A percentile compares a stretch with the other conserved stretches of the same genome.
These are phyloP conservation scores for Hanseniaspora valbyensis DNA, from an alignment of 805 yeast species.

Conservation along the genomic window DNA sequence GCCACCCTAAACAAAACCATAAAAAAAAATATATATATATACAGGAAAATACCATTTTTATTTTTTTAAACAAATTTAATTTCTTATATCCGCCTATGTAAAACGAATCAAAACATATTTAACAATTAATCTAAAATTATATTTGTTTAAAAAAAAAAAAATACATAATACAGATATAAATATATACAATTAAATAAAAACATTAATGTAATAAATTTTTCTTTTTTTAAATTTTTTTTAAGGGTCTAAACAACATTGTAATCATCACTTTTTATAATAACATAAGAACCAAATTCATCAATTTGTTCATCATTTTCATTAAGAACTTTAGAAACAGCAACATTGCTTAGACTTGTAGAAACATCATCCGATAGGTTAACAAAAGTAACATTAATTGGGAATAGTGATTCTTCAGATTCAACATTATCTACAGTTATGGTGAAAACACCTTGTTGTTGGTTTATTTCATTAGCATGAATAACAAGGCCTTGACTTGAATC, in stretches of 20 bases:
- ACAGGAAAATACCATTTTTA: not conserved
- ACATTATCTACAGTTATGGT: conserved; percentile 61
- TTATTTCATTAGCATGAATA: conserved; percentile 49
- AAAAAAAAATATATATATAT: not conserved
- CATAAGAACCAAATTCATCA: conserved; percentile 31
- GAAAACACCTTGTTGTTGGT: conserved; percentile 54
- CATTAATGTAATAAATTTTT: too few relatives aligned
- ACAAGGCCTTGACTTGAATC: conserved; percentile 55
- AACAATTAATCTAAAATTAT: too few relatives aligned
- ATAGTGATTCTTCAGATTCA: conserved; percentile 67
- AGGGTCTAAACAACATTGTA: not conserved
- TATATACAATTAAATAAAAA: not conserved
- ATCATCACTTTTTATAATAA: conserved; percentile 2
- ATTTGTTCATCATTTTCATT: conserved; percentile 48
- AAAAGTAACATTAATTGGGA: conserved; percentile 76
- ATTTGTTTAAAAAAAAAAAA: too few relatives aligned
- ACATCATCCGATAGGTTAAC: conserved; percentile 33
- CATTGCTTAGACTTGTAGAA: conserved; percentile 49
- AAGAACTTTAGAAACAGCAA: conserved; percentile 51
- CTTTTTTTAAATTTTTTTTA: not conserved
- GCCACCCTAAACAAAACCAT: conserved; percentile 7
- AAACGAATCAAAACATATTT: too few relatives aligned
- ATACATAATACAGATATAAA: not conserved
- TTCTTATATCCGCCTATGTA: too few relatives aligned
- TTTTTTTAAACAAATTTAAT: too few relatives aligned